Base-by-base conservation (phyloP, 176 grass and related monocot species). In the Alopecurus myosuroides region DNA sequence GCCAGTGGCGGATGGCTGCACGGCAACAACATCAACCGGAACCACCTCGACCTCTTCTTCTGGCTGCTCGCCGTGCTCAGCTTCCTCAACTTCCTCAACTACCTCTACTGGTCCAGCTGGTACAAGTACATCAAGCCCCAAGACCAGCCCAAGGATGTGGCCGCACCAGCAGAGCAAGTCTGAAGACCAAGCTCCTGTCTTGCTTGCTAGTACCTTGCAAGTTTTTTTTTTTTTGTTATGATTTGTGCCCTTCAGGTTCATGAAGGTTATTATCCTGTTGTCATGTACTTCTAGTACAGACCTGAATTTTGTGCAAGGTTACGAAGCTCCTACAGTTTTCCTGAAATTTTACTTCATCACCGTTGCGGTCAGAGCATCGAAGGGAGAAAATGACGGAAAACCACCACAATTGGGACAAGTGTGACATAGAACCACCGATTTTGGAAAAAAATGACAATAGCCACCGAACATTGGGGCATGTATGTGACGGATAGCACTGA, bases 21-120 rank as follows among this genome's bases (percentile, higher is more conserved):
- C 15, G 90, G 88, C 25, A 86, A 85, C 67, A 90, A 88, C 77
- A 81, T 97, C 66, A 94, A 97, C 85, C 55, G 56, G 74, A 80
- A 97, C 80, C 90, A 86, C 76, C 87, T 97, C 60, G 90, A 97
- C 61, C 88, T 88, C 85, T 97, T 97, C 89, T 94, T 88, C 83
- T 97, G 94, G 94, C 77, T 94, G 46, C 89, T 97, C 64, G 85
- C 87, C 67, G 91, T 82, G 44, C 87, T 97, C 30, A 97, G 94
- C 89, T 80, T 83, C 60, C 50, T 88, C 68, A 97, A 94, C 77
- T 90, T 93, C 37, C 73, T 94, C 45, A 94, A 92, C 79, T 94
- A 92, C 51, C 73, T 94, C 5, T 92, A 85, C 65, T 90, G 92
- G 90, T 68, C 94, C 11, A 90, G 65, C 42, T 91, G 87, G 91